phyloP scores from a whole-genome alignment of 148 eudicot genomes.

The Rhododendron simsii region DNA sequence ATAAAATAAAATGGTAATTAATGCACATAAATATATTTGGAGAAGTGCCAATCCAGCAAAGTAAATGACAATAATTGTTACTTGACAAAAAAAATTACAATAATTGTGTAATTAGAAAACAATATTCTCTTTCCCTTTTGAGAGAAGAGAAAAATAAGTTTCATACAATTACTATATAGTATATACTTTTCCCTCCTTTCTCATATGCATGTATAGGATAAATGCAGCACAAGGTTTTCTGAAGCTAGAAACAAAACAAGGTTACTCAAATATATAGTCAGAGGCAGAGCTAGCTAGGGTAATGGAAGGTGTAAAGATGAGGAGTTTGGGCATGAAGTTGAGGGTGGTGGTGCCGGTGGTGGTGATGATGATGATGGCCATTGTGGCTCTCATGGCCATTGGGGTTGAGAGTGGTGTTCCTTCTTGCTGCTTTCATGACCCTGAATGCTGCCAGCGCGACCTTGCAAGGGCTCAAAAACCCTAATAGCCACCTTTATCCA shows the following conservation, averaged over 20 bases:
- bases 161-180: neutral
- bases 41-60: neutral
- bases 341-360: neutral
- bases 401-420: neutral
- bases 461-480: neutral
- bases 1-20: neutral
- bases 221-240: neutral
- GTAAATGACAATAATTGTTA: neutral
- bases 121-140: neutral
- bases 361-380: neutral
- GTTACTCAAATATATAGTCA: neutral
- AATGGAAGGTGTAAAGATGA: neutral
- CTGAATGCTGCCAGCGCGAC: neutral
- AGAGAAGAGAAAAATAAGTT: neutral
- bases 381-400: neutral
- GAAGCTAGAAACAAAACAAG: neutral
- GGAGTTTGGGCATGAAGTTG: neutral
- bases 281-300: neutral
- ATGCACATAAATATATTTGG: neutral
- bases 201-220: neutral
- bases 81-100: neutral
- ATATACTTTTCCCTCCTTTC: neutral
- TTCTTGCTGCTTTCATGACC: neutral
- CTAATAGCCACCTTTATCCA: neutral
- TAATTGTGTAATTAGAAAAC: neutral